phyloP scores from a whole-genome alignment of 1,139 yeast species.

The Lodderomyces elongisporus region DNA sequence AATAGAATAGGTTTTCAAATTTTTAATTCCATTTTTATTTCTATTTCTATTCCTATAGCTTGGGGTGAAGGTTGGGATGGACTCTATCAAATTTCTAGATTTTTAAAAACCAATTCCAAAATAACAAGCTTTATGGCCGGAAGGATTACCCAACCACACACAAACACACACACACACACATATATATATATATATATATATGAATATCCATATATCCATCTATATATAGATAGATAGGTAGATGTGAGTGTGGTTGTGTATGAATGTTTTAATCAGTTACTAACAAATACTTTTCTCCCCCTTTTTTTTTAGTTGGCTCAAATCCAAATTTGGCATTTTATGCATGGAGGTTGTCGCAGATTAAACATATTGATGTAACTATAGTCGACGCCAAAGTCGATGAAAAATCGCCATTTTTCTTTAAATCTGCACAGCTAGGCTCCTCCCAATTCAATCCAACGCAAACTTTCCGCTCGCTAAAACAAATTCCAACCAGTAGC shows the following conservation, averaged over 20 bases:
- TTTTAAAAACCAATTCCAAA: too few species aligned
- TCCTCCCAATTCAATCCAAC: slow-evolving; percentile 19
- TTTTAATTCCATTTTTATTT: too few species aligned
- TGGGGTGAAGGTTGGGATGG: too few species aligned
- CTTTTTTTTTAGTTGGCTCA: slow-evolving; percentile 30
- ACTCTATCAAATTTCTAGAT: too few species aligned
- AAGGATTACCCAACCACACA: too few species aligned
- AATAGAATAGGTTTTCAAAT: too few species aligned
- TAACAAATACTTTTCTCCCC: not conserved
- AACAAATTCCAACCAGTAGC: slow-evolving; percentile 15
- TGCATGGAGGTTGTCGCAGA: slow-evolving; percentile 43
- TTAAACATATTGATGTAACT: slow-evolving; percentile 32
- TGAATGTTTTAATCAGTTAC: not conserved
- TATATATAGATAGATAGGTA: too few species aligned
- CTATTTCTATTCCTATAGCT: too few species aligned
- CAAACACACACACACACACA: too few species aligned
- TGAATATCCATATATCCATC: too few species aligned
- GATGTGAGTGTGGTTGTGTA: not conserved
- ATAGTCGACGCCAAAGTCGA: slow-evolving; percentile 24
- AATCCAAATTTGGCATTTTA: slow-evolving; percentile 49
- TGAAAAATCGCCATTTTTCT: slow-evolving; percentile 13
- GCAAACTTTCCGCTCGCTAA: slow-evolving; percentile 15
- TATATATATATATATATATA: too few species aligned
- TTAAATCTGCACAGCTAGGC: slow-evolving; percentile 19
- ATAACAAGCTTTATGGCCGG: too few species aligned